phyloP scores from a whole-genome alignment of 257 asterid species.

The Petrea volubilis region DNA sequence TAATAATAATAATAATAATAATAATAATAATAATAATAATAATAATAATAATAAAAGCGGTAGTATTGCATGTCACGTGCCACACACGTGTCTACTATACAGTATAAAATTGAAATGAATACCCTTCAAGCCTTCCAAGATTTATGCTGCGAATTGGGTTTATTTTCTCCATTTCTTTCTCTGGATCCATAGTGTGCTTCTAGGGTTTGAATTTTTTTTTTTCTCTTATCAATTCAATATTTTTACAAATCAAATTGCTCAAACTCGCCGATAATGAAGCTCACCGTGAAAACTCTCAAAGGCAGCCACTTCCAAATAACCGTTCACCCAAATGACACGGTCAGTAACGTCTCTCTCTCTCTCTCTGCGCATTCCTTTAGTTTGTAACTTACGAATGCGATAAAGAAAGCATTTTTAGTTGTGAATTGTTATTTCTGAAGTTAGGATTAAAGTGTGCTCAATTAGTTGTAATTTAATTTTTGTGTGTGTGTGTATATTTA shows the following conservation, averaged over 20 bases:
- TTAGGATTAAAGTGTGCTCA: constrained; percentile 9
- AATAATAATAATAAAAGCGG: too few relatives aligned
- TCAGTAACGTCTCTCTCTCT: constrained; percentile 34
- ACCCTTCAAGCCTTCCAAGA: too few relatives aligned
- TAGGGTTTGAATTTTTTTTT: constrained; percentile 32
- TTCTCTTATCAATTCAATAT: neutral
- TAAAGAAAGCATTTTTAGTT: neutral
- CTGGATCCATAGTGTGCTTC: constrained; percentile 31
- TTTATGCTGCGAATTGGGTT: too few relatives aligned
- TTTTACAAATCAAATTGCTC: neutral
- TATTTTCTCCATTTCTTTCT: neutral
- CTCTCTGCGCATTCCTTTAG: neutral
- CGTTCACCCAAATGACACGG: constrained; percentile 81
- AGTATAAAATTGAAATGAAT: too few relatives aligned
- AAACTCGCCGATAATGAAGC: constrained; percentile 67
- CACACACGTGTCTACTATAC: too few relatives aligned
- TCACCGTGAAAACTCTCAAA: constrained; percentile 91
- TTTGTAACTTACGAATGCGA: neutral
- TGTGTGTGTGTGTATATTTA: too few relatives aligned
- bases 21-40: too few relatives aligned
- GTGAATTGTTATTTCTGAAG: neutral
- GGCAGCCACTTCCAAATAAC: constrained; percentile 86
- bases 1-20: too few relatives aligned
- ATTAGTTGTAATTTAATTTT: too few relatives aligned
- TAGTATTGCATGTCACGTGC: too few relatives aligned